Evolutionary conservation across 805 yeast genomes (phyloP).

Genomic region (Debaryomyces maramus): DNA sequence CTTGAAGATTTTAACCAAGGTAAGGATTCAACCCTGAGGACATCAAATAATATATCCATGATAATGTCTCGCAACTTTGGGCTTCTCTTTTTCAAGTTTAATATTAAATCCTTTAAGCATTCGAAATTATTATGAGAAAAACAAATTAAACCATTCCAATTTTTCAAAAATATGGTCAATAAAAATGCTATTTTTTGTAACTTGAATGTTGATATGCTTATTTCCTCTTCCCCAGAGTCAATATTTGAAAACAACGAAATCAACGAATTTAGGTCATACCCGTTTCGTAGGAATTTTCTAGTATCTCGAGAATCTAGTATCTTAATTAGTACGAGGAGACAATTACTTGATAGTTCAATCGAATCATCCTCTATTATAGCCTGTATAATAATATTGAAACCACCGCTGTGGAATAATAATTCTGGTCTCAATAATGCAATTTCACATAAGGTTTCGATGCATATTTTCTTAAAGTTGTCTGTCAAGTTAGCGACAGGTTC

Average conservation of each 20-base stretch:
- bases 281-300: constrained; percentile 54
- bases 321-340: constrained; percentile 42
- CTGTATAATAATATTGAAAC: constrained; percentile 51
- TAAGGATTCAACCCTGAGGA: constrained; percentile 58
- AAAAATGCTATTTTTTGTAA: constrained; percentile 62
- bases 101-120: constrained; percentile 56
- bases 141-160: constrained; percentile 75
- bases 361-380: constrained; percentile 36
- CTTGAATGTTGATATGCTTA: constrained; percentile 37
- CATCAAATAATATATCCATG: constrained; percentile 69
- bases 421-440: constrained; percentile 40
- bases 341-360: constrained; percentile 16
- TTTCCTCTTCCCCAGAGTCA: constrained; percentile 31
- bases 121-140: constrained; percentile 57
- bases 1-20: constrained; percentile 46
- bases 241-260: constrained; percentile 69
- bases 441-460: constrained; percentile 44
- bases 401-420: constrained; percentile 49
- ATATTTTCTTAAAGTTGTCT: constrained; percentile 43
- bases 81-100: constrained; percentile 61
- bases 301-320: constrained; percentile 59
- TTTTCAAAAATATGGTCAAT: constrained; percentile 60
- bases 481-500: constrained; percentile 13
- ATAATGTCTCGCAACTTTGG: constrained; percentile 58
- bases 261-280: constrained; percentile 60